Evolutionary conservation across 2,329 filamentous ascomycete species (phyloP).

Genomic region (Aspergillus melleus): DNA sequence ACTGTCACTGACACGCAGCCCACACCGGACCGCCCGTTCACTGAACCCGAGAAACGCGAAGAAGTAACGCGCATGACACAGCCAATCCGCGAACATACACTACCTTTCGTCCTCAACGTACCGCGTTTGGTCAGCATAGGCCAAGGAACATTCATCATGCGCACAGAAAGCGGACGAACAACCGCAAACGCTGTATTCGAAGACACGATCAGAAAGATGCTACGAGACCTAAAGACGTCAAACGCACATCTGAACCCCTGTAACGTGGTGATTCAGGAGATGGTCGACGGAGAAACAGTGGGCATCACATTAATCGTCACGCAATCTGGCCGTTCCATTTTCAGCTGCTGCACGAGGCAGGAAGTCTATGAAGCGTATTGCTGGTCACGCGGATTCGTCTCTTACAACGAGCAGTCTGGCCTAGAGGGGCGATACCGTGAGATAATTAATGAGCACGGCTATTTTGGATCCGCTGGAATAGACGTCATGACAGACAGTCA

Average conservation of each 20-base stretch:
- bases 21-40: not conserved
- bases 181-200: not conserved
- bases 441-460: not conserved
- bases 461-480: not conserved
- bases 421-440: not conserved
- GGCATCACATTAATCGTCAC: not conserved
- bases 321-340: not conserved
- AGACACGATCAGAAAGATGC: not conserved
- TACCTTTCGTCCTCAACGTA: not conserved
- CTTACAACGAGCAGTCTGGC: not conserved
- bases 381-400: not conserved
- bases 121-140: not conserved
- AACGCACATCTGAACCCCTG: not conserved
- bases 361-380: not conserved
- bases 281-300: not conserved
- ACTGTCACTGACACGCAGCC: not conserved
- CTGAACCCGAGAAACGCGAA: too few species aligned
- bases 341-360: not conserved
- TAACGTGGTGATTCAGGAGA: not conserved
- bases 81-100: not conserved
- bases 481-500: not conserved
- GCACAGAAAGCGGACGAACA: not conserved
- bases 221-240: not conserved
- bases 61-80: not conserved
- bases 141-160: not conserved